Base-by-base conservation (phyloP, 129 eudicot genomes). In the Flaveria trinervia region DNA sequence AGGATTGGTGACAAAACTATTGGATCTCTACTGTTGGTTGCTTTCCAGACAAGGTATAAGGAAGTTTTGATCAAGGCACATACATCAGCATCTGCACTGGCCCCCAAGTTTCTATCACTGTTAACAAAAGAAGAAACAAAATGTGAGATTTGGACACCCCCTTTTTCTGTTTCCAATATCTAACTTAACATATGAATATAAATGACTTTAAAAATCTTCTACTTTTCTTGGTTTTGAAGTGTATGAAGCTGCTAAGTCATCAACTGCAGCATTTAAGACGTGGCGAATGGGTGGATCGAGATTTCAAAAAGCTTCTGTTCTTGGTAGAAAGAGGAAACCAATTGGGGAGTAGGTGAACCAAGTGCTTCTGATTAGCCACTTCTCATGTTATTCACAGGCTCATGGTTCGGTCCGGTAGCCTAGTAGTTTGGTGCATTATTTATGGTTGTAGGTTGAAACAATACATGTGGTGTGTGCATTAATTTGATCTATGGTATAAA, bases 231-330 rank as follows among this genome's bases (percentile, higher is more conserved):
- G 46, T 71, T 61, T 77, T 80, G 83, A 74, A 93, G 98, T 93
- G 89, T 90, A 88, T 72, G 96, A 85, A 82, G 90, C 96, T 65
- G 97, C 97, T 45, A 92, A 87, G 69, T 88, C 90, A 7, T 93
- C 98, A 17, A 86, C 88, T 33, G 85, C 83, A 14, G 96, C 97
- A 20, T 88, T 90, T 65, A 93, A 86, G 75, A 88, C 84, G 56
- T 93, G 98, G 98, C 72, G 95, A 56, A 86, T 93, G 87, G 98
- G 98, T 66, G 98, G 98, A n/a, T 86, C 98, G 1, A 81, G 96
- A 33, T 82, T 93, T 62, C 85, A 88, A 71, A 84, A 67, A 73
- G 90, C 96, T 74, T 73, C 91, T 62, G 82, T 93, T 83, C 95
- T 90, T 76, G 92, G 98, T 45, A 88, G 90, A 75, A 93, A 93